A percentile compares a stretch with the other conserved stretches of the same genome.
Evolutionary conservation across 1,139 yeast species (phyloP).

Genomic region (Sugiyamaella neomexicana): DNA sequence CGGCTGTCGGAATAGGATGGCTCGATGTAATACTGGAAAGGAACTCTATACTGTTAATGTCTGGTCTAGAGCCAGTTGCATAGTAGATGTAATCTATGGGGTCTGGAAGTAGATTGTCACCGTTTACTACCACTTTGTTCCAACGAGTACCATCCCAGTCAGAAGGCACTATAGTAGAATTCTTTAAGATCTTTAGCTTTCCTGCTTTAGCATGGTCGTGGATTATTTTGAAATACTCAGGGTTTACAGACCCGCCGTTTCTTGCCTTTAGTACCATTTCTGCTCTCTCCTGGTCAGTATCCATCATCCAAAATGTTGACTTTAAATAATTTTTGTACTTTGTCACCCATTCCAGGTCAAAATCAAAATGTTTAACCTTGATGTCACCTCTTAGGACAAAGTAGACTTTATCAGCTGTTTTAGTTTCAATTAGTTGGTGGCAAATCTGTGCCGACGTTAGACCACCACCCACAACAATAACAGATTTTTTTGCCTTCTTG

Average conservation of each 20-base stretch:
- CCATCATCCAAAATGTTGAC: slow-evolving; percentile 48
- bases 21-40: slow-evolving; percentile 40
- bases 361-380: slow-evolving; percentile 52
- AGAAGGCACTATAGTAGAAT: slow-evolving; percentile 15
- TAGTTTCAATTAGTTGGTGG: slow-evolving; percentile 43
- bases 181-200: slow-evolving; percentile 21
- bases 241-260: slow-evolving; percentile 53
- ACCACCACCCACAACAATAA: slow-evolving; percentile 51
- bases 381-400: slow-evolving; percentile 46
- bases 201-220: slow-evolving; percentile 42
- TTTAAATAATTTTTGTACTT: slow-evolving; percentile 47
- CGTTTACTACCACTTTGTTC: slow-evolving; percentile 14
- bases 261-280: slow-evolving; percentile 49
- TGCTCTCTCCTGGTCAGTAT: slow-evolving; percentile 47
- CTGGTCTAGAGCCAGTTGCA: slow-evolving; percentile 49
- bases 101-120: slow-evolving; percentile 6
- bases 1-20: slow-evolving; percentile 41
- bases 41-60: slow-evolving; percentile 33
- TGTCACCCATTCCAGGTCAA: slow-evolving; percentile 55
- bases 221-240: slow-evolving; percentile 46
- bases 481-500: background rate
- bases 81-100: slow-evolving; percentile 45
- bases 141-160: slow-evolving; percentile 18
- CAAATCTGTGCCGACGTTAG: slow-evolving; percentile 53
- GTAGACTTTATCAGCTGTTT: slow-evolving; percentile 41